These are phyloP conservation scores for Hypomyces perniciosus DNA, from an alignment of 2,329 filamentous ascomycete genomes.

Conservation along the genomic window DNA sequence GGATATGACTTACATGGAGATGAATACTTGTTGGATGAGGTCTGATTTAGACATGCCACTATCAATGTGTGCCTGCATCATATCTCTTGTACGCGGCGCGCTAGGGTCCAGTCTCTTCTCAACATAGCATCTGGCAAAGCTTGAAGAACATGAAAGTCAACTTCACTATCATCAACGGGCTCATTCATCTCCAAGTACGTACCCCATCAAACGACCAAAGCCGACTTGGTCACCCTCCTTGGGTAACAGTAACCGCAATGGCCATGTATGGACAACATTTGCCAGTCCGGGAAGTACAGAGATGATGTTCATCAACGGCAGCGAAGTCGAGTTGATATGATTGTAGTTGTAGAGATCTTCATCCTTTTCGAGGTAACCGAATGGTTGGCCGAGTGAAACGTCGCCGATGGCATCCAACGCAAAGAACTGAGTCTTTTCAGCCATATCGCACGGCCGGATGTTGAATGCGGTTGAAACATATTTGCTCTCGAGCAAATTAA, in stretches of 20 bases:
- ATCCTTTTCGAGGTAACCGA: constrained; percentile 46
- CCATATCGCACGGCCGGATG: constrained; percentile 40
- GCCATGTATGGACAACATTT: constrained; percentile 31
- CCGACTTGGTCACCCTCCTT: constrained; percentile 32
- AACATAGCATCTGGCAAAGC: constrained; percentile 18
- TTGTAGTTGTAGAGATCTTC: constrained; percentile 42
- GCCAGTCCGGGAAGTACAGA: constrained; percentile 32
- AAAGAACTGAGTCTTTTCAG: constrained; percentile 45
- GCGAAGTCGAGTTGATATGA: constrained; percentile 35
- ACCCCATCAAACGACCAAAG: constrained; percentile 35
- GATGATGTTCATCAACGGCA: constrained; percentile 32
- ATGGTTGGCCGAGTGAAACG: constrained; percentile 45
- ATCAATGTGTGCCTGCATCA: constrained; percentile 15
- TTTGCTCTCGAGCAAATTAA: constrained; percentile 41
- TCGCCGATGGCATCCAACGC: constrained; percentile 49
- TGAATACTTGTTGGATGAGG: constrained; percentile 12
- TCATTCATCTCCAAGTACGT: constrained; percentile 10
- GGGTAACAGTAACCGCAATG: constrained; percentile 29
- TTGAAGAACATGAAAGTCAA: neutral
- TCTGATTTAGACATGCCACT: constrained; percentile 21
- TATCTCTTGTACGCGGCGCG: constrained; percentile 14
- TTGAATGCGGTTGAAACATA: constrained; percentile 36
- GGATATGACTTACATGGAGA: constrained; percentile 7
- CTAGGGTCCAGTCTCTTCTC: constrained; percentile 17
- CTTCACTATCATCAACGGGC: too few species aligned